Evolutionary conservation across 768 basidiomycete species (phyloP).

Genomic region (Megacollybia marginata): DNA sequence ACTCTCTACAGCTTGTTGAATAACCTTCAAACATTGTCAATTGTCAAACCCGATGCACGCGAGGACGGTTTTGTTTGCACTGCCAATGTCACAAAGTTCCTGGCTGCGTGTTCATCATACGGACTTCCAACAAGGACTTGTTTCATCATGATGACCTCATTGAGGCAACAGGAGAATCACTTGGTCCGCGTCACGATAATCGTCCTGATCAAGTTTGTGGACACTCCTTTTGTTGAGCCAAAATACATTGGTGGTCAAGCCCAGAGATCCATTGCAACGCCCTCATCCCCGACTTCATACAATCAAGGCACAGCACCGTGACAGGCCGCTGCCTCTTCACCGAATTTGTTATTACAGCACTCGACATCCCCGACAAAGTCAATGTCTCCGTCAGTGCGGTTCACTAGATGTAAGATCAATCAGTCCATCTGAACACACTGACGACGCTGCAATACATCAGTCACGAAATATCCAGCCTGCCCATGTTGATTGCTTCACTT

Average conservation of each 20-base stretch:
- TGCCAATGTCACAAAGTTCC: constrained; percentile 71
- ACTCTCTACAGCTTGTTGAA: constrained; percentile 58
- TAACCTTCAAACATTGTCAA: constrained; percentile 56
- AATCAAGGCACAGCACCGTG: constrained; percentile 27
- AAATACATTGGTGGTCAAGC: constrained; percentile 36
- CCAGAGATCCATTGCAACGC: constrained; percentile 14
- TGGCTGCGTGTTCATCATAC: constrained; percentile 65
- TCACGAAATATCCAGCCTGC: constrained; percentile 73
- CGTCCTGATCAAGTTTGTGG: constrained; percentile 56
- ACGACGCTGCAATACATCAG: constrained; percentile 85
- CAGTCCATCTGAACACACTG: constrained; percentile 52
- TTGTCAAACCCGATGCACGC: constrained; percentile 56
- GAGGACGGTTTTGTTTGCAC: constrained; percentile 61
- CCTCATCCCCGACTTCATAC: constrained; percentile 21
- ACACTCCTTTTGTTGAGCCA: constrained; percentile 38
- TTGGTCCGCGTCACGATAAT: constrained; percentile 74
- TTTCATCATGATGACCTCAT: constrained; percentile 66
- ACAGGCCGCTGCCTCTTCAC: constrained; percentile 49
- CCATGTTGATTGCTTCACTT: constrained; percentile 85
- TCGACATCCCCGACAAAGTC: constrained; percentile 32
- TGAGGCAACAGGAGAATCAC: constrained; percentile 48
- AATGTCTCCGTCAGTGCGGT: constrained; percentile 22
- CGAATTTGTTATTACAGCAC: constrained; percentile 35
- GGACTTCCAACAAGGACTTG: constrained; percentile 55
- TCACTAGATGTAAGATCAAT: constrained; percentile 48